Percentiles rank a stretch among this genome's conserved stretches.
These are phyloP conservation scores for Chaetomiaceae sp. DNA, from an alignment of 2,329 filamentous ascomycete genomes.

Conservation along the genomic window DNA sequence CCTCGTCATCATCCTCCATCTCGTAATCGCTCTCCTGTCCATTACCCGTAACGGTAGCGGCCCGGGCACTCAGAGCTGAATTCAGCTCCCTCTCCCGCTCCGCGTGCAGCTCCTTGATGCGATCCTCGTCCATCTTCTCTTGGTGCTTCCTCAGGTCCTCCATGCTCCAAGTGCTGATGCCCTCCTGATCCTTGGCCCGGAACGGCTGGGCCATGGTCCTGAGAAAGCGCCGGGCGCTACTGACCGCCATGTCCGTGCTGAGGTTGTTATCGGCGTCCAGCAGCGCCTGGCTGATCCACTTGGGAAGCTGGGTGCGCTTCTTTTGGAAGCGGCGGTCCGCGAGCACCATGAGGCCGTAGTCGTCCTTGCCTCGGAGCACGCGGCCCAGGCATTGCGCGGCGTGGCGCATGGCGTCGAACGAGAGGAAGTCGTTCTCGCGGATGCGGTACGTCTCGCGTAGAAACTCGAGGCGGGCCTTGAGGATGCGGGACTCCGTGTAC, in stretches of 20 bases:
- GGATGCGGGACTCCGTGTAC: conserved; percentile 94
- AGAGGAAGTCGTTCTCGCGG: conserved; percentile 93
- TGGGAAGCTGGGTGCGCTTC: conserved; percentile 84
- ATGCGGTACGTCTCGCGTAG: conserved; percentile 96
- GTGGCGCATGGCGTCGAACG: conserved; percentile 99
- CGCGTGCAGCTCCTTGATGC: conserved; percentile 58
- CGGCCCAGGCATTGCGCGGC: conserved; percentile 94
- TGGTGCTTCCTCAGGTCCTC: conserved; percentile 75
- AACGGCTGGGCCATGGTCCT: conserved; percentile 91
- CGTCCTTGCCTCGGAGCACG: conserved; percentile 91
- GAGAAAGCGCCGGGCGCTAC: conserved; percentile 82
- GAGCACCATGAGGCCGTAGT: conserved; percentile 99
- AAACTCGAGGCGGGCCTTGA: conserved; percentile 94
- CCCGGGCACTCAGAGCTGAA: background rate
- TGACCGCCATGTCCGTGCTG: conserved; percentile 92
- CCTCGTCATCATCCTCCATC: conserved; percentile 46
- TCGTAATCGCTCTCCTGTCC: conserved; percentile 44
- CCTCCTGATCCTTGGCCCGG: conserved; percentile 76
- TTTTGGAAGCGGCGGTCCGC: conserved; percentile 91
- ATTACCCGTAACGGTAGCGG: background rate
- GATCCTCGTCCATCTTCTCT: conserved; percentile 66
- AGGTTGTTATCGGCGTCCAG: conserved; percentile 82
- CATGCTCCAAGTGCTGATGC: conserved; percentile 86
- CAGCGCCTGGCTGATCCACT: conserved; percentile 92
- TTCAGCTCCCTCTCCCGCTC: conserved; percentile 33